A percentile compares a stretch with the other conserved stretches of the same genome.
These are phyloP conservation scores for Fusarium bactridioides DNA, from an alignment of 2,329 filamentous ascomycete species.

Conservation along the genomic window DNA sequence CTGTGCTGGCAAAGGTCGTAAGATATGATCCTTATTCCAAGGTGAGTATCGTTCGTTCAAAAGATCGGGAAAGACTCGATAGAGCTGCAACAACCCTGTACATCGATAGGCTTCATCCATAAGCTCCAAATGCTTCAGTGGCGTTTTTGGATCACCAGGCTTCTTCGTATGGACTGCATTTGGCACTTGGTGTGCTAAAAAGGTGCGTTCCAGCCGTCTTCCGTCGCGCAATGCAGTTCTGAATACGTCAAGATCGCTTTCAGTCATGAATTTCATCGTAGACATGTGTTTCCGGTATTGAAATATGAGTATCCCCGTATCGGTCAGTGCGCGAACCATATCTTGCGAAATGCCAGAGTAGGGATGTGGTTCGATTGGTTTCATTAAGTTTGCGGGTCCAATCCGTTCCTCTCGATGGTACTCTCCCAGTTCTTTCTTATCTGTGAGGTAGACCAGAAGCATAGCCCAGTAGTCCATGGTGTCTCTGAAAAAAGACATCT, in stretches of 20 bases:
- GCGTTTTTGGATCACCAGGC: neutral
- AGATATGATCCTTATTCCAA: neutral
- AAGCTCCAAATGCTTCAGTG: neutral
- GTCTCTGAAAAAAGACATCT: neutral
- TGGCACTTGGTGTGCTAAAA: neutral
- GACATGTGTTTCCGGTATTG: neutral
- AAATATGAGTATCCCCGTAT: neutral
- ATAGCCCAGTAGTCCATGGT: constrained; percentile 9
- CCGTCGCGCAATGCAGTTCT: neutral
- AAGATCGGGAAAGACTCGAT: constrained; percentile 2
- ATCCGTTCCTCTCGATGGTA: neutral
- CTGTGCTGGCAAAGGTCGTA: neutral
- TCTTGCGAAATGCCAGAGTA: neutral
- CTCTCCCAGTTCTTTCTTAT: neutral
- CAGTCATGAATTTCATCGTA: neutral
- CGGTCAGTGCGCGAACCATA: neutral
- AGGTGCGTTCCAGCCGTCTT: neutral
- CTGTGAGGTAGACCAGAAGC: neutral
- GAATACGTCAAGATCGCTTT: neutral
- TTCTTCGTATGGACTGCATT: neutral
- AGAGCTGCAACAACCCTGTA: neutral
- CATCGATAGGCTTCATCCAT: neutral
- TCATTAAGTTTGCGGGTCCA: neutral
- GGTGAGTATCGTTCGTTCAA: neutral
- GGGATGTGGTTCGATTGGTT: neutral